Evolutionary conservation across 2,329 filamentous ascomycete genomes (phyloP), one percentile per base, ranked within the genome.

Genomic region (Aspergillus flavus): DNA sequence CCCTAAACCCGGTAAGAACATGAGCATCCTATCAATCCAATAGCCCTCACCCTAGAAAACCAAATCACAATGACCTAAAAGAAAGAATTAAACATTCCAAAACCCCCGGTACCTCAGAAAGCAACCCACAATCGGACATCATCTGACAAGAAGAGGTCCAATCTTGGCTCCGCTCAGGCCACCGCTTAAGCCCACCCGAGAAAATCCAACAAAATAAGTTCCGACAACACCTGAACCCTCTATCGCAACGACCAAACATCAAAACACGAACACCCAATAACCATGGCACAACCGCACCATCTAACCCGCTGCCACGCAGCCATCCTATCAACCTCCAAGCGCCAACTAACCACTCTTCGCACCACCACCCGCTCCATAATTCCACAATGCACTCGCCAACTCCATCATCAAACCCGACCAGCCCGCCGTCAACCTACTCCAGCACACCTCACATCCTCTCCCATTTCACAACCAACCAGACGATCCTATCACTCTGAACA

Each of bases 401-500:
- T 36, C 32, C 52, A 55, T 6, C 32, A 55, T 14, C 32, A 55
- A 39, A 23, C n/a, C 52, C 52, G 21, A 6, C 52, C 36, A 39
- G 32, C 52, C 52, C 16, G 30, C 32, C 19, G 23, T 32, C 48
- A 30, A 28, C 48, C 48, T 32, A 52, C n/a, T 48, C 28, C 58
- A 36, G 19, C 52, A 14, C 14, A 30, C 39, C 52, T 32, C 28
- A 28, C 30, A 16, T 28, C 41, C 21, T 34, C 54, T 41, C 39
- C 39, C 57, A 26, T 41, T 57, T n/a, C 48, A 59, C 43, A 43
- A 6, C 59, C 55, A 65, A 43, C 41, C 39, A 61, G 28, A 61
- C 80, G 80, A 62, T 57, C 73, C 58, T 95, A 93, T 82, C 91
- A 95, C 80, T 94, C 91, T 64, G 84, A 89, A 78, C 86, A 91